Evolutionary conservation across 345 rosid genomes (phyloP), one percentile per base, ranked within the genome.

Genomic region (Hypericum androsaemum): DNA sequence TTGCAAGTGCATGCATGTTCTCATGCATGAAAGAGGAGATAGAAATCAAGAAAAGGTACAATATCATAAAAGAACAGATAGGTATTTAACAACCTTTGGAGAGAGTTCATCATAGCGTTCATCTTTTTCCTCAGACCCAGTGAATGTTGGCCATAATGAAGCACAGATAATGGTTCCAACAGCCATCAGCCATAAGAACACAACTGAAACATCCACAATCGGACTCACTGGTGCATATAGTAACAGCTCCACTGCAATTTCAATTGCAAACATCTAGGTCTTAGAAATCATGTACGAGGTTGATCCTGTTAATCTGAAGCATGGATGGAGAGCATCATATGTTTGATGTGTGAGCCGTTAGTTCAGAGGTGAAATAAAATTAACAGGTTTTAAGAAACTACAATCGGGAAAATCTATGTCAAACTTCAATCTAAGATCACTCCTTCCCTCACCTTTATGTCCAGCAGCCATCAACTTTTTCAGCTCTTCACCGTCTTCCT

Each of bases 101-200:
- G 82, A 70, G 61, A 86, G 56, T 63, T 80, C 90, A 70, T 74
- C 71, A 68, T 94, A 86, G 51, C 74, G 83, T 65, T 74, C 88
- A 52, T 69, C 70, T 17, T 56, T 71, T 60, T 73, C 81, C 53
- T 78, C 82, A 56, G 83, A 49, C 60, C 60, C 64, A 35, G 75
- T 72, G 46, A 85, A 68, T 38, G 76, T 76, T 37, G 83, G 68
- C 95, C 95, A 88, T 51, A 86, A 68, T 48, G 99, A 68, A 58
- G 95, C 95, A 77, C 74, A 45, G 11, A 77, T 52, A 64, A 88
- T 74, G n/a, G 99, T 94, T 64, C 89, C 89, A 22, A 88, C 87
- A 69, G 99, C 87, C 99, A 94, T 83, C 62, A 80, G 49, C 97
- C 95, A 77, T 53, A 94, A 67, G 41, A 86, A 76, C 11, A 73